Conservation (phyloP, 2,329 filamentous ascomycete genomes). For the Calonectria crousiana region DNA sequence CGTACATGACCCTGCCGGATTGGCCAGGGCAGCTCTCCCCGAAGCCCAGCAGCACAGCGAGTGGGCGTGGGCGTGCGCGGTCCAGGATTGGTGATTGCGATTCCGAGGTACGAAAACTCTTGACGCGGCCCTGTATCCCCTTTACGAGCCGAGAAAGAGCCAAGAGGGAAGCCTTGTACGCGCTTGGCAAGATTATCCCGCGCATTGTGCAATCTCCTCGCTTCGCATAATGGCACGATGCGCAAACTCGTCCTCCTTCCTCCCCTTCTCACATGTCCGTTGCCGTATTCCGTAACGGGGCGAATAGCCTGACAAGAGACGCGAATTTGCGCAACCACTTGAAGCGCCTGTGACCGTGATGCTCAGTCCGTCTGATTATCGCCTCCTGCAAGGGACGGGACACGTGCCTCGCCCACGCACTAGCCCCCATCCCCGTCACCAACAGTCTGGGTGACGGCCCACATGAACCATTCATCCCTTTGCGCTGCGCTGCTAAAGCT, state of each 20-base stretch:
- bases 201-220: not conserved
- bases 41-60: not conserved
- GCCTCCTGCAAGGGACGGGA: not conserved
- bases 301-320: not conserved
- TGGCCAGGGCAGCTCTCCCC: not conserved
- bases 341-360: not conserved
- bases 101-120: constrained; percentile 6
- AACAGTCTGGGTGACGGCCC: not conserved
- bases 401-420: not conserved
- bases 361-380: not conserved
- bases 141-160: not conserved
- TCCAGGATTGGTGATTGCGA: not conserved
- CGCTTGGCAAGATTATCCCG: not conserved
- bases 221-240: not conserved
- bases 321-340: not conserved
- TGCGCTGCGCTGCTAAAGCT: not conserved
- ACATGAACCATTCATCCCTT: not conserved
- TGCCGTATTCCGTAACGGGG: not conserved
- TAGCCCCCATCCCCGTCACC: not conserved
- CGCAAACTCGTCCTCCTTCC: not conserved
- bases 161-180: not conserved
- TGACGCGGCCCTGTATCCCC: not conserved
- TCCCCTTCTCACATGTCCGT: not conserved
- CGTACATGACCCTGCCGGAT: not conserved
- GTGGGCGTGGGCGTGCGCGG: not conserved